phyloP scores from a whole-genome alignment of 768 basidiomycete genomes.

The Daedaleopsis nitida region DNA sequence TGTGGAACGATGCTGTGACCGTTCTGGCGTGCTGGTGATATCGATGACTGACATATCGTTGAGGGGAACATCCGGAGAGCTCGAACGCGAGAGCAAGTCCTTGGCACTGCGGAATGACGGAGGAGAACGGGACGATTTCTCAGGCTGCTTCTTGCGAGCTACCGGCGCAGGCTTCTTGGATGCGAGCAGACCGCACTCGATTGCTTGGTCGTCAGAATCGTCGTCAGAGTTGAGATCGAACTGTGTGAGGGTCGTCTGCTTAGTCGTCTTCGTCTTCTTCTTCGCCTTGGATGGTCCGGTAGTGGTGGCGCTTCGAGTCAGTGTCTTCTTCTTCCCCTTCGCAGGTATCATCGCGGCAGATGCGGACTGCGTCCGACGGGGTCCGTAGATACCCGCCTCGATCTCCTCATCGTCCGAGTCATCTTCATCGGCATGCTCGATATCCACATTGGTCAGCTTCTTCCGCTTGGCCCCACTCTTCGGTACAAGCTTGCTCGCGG shows the following conservation, averaged over 20 bases:
- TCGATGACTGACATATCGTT: constrained; percentile 31
- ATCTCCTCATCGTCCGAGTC: constrained; percentile 73
- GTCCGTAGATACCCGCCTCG: constrained; percentile 52
- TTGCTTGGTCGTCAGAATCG: constrained; percentile 58
- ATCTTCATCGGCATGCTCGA: constrained; percentile 56
- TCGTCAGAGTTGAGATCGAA: constrained; percentile 48
- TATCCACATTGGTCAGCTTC: constrained; percentile 33
- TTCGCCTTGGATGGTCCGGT: constrained; percentile 17
- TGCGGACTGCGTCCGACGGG: constrained; percentile 53
- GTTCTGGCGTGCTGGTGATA: constrained; percentile 31
- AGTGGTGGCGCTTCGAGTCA: constrained; percentile 15
- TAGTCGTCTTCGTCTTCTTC: not conserved
- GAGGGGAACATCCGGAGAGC: constrained; percentile 30
- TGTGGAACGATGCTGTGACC: constrained; percentile 15
- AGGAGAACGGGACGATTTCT: not conserved
- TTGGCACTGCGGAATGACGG: not conserved
- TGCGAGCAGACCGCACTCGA: constrained; percentile 44
- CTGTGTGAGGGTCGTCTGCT: constrained; percentile 39
- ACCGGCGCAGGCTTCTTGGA: constrained; percentile 5
- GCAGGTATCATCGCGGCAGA: constrained; percentile 35
- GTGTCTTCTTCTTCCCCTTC: constrained; percentile 37
- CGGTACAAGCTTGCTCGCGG: constrained; percentile 60
- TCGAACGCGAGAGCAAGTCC: constrained; percentile 1
- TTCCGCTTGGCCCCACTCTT: constrained; percentile 52
- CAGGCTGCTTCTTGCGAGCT: not conserved